A percentile compares a stretch with the other conserved stretches of the same genome.
phyloP scores from a whole-genome alignment of 2,329 filamentous ascomycete genomes.

The Fonsecaea monophora region DNA sequence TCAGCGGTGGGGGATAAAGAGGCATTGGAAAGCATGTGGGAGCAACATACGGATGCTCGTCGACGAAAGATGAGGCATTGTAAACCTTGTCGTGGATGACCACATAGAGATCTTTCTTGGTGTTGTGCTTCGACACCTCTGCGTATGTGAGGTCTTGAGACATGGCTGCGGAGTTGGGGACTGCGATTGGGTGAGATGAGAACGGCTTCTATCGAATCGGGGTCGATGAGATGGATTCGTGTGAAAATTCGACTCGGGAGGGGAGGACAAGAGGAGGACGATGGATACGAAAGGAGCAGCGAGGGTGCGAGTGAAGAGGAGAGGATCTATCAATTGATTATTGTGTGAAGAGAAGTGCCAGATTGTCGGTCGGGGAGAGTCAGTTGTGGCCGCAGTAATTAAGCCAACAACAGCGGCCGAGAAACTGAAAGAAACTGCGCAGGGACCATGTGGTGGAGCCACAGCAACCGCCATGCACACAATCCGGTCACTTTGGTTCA shows the following conservation, averaged over 20 bases:
- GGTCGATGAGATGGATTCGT: not conserved
- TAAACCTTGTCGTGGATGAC: slow-evolving; percentile 98
- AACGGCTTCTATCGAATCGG: not conserved
- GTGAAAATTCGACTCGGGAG: not conserved
- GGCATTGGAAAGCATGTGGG: slow-evolving; percentile 8
- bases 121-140: slow-evolving; percentile 83
- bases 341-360: not conserved
- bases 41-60: slow-evolving; percentile 85
- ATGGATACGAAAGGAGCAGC: not conserved
- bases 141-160: slow-evolving; percentile 72
- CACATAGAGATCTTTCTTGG: slow-evolving; percentile 89
- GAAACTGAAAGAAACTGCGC: slow-evolving; percentile 4
- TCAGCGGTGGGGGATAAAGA: slow-evolving; percentile 22
- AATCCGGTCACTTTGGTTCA: not conserved
- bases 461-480: slow-evolving; percentile 1
- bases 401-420: not conserved
- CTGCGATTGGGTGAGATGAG: slow-evolving; percentile 2
- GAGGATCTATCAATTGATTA: not conserved
- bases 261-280: not conserved
- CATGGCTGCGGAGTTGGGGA: slow-evolving; percentile 49
- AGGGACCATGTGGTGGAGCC: slow-evolving; percentile 7
- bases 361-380: slow-evolving; percentile 6
- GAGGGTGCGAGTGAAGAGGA: slow-evolving; percentile 1
- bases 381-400: slow-evolving; percentile 1
- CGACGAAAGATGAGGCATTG: slow-evolving; percentile 84